phyloP scores from a whole-genome alignment of 1,139 yeast species.

The Blastobotrys proliferans region DNA sequence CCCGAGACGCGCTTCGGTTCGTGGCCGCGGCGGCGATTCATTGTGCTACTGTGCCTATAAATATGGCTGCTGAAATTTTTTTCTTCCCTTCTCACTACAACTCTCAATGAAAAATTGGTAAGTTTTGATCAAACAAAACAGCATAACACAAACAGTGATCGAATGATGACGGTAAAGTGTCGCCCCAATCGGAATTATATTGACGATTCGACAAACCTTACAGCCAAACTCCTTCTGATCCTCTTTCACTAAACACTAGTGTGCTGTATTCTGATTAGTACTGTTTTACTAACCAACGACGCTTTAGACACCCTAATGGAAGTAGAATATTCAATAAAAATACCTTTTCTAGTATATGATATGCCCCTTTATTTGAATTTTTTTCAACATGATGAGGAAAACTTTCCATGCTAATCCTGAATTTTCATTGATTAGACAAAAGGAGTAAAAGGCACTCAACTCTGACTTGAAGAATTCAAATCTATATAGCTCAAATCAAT shows the following conservation, averaged over 20 bases:
- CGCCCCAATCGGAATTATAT: constrained; percentile 57
- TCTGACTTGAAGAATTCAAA: too few relatives aligned
- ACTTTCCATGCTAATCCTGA: constrained; percentile 33
- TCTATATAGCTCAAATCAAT: too few relatives aligned
- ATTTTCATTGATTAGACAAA: constrained; percentile 15
- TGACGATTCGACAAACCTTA: constrained; percentile 51
- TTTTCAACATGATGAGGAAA: constrained; percentile 10
- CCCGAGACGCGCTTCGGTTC: too few relatives aligned
- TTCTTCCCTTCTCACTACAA: constrained; percentile 3
- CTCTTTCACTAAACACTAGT: too few relatives aligned
- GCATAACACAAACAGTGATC: not conserved
- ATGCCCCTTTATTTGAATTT: not conserved
- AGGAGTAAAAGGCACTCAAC: too few relatives aligned
- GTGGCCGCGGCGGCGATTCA: too few relatives aligned
- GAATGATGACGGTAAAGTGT: constrained; percentile 48
- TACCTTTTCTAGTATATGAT: not conserved
- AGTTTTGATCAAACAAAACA: not conserved
- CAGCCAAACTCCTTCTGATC: constrained; percentile 39
- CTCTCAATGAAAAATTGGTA: not conserved
- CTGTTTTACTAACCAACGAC: too few relatives aligned
- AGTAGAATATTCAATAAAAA: not conserved
- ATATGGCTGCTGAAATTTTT: not conserved
- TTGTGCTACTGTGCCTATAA: not conserved
- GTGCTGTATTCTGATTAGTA: too few relatives aligned
- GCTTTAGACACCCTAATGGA: not conserved